phyloP scores from a whole-genome alignment of 345 rosid species.

The Sonneratia alba region DNA sequence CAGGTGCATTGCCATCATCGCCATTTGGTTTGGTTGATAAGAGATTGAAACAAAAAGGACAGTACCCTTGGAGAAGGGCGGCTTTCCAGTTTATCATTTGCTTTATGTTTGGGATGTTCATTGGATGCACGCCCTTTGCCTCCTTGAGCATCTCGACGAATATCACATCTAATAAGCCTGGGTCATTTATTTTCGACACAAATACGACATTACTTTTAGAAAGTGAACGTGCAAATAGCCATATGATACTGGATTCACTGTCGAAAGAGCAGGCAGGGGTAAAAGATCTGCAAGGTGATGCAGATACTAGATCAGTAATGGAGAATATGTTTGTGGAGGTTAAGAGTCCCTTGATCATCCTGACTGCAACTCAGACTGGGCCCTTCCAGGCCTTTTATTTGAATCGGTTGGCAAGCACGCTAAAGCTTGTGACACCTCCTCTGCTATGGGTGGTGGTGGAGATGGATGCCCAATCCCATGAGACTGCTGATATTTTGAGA shows the following conservation, averaged over 20 bases:
- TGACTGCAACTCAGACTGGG: constrained; percentile 36
- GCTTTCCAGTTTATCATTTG: constrained; percentile 36
- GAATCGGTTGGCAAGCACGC: constrained; percentile 37
- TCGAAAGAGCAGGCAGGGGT: constrained; percentile 1
- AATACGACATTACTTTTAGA: constrained; percentile 3
- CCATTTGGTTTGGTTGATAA: constrained; percentile 26
- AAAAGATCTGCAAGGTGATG: neutral
- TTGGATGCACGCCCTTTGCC: constrained; percentile 38
- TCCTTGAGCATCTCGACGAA: constrained; percentile 23
- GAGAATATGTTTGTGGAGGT: constrained; percentile 13
- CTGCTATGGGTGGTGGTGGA: constrained; percentile 65
- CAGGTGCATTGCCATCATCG: constrained; percentile 32
- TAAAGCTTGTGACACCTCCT: constrained; percentile 44
- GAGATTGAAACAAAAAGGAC: constrained; percentile 38
- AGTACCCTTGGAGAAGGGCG: constrained; percentile 38
- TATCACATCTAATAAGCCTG: constrained; percentile 18
- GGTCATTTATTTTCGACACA: constrained; percentile 30
- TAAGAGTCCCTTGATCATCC: constrained; percentile 43
- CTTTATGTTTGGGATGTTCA: constrained; percentile 39
- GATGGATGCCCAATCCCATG: constrained; percentile 41
- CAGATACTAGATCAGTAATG: constrained; percentile 8
- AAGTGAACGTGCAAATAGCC: neutral
- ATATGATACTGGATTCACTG: constrained; percentile 1
- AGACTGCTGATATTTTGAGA: constrained; percentile 45
- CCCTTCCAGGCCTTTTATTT: constrained; percentile 41